Percentiles rank a stretch among this genome's conserved stretches.
Evolutionary conservation across 306 rosid species (phyloP).

Genomic region (Vigna hirtella): DNA sequence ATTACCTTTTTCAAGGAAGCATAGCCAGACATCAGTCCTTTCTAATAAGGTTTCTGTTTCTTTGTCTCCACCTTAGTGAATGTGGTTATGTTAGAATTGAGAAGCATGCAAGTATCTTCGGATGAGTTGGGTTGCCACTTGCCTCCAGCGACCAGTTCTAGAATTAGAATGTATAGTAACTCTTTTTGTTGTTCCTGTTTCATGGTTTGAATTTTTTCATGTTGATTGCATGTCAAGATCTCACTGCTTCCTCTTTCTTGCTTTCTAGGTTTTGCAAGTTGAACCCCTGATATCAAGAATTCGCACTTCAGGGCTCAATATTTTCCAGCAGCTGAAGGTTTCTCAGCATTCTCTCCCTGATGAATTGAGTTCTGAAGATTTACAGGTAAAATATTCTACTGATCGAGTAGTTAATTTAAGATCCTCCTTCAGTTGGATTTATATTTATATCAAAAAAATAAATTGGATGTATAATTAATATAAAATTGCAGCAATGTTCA

Average conservation of each 20-base stretch:
- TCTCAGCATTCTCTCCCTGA: slow-evolving; percentile 57
- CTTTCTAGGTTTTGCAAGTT: slow-evolving; percentile 73
- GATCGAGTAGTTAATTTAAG: slow-evolving; percentile 10
- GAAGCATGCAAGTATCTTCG: slow-evolving; percentile 10
- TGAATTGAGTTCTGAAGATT: slow-evolving; percentile 64
- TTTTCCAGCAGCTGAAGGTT: slow-evolving; percentile 70
- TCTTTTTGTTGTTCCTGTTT: slow-evolving; percentile 29
- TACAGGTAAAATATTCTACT: slow-evolving; percentile 64
- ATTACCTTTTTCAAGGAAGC: slow-evolving; percentile 34
- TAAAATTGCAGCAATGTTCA: slow-evolving; percentile 66
- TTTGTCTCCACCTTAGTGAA: slow-evolving; percentile 11
- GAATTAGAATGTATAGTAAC: slow-evolving; percentile 31
- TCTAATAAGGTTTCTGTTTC: slow-evolving; percentile 13
- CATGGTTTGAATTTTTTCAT: slow-evolving; percentile 26
- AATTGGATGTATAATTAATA: slow-evolving; percentile 40
- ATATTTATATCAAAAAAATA: slow-evolving; percentile 24
- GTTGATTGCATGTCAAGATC: slow-evolving; percentile 25
- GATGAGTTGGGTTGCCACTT: slow-evolving; percentile 26
- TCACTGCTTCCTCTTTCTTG: slow-evolving; percentile 48
- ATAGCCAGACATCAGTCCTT: slow-evolving; percentile 18
- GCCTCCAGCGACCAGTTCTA: slow-evolving; percentile 34
- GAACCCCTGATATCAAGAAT: slow-evolving; percentile 70
- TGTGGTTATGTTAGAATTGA: slow-evolving; percentile 29
- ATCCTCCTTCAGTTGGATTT: slow-evolving; percentile 20
- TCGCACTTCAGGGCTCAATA: slow-evolving; percentile 54